These are phyloP conservation scores for Fusarium zealandicum DNA, from an alignment of 2,329 filamentous ascomycete genomes.

Conservation along the genomic window DNA sequence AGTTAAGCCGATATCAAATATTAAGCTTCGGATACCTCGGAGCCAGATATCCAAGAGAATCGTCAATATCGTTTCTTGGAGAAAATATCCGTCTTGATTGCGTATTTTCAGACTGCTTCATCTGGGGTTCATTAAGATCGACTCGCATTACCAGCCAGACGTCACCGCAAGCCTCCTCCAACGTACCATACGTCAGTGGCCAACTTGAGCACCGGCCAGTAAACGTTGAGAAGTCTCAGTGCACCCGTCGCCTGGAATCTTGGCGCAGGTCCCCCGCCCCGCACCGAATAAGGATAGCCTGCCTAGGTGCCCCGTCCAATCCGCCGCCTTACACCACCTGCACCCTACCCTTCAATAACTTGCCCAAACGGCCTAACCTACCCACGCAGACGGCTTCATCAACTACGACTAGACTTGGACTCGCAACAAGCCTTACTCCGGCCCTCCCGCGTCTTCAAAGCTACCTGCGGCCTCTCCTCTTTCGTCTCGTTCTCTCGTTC, in stretches of 20 bases:
- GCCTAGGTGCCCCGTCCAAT: slow-evolving; percentile 3
- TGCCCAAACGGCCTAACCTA: slow-evolving; percentile 22
- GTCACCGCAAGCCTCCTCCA: neutral
- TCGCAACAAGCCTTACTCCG: slow-evolving; percentile 16
- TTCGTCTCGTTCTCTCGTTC: neutral
- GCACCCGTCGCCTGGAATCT: slow-evolving; percentile 13
- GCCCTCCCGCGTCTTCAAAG: slow-evolving; percentile 4
- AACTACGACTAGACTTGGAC: slow-evolving; percentile 22
- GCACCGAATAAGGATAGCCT: slow-evolving; percentile 20
- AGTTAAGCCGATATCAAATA: slow-evolving; percentile 1
- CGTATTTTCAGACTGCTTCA: slow-evolving; percentile 3
- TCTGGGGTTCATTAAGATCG: slow-evolving; percentile 2
- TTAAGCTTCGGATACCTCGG: slow-evolving; percentile 24
- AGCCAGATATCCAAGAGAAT: neutral
- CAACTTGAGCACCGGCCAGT: slow-evolving; percentile 12
- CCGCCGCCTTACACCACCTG: slow-evolving; percentile 9
- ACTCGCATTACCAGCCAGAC: neutral
- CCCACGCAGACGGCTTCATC: slow-evolving; percentile 28
- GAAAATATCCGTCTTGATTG: slow-evolving; percentile 1
- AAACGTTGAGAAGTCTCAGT: neutral
- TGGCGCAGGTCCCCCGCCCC: slow-evolving; percentile 29
- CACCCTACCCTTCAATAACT: slow-evolving; percentile 9
- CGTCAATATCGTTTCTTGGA: neutral
- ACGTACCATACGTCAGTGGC: slow-evolving; percentile 28
- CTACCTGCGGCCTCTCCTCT: neutral